These are phyloP conservation scores for Mortierella polycephala DNA, from an alignment of 371 early-diverging fungal species.

Conservation along the genomic window DNA sequence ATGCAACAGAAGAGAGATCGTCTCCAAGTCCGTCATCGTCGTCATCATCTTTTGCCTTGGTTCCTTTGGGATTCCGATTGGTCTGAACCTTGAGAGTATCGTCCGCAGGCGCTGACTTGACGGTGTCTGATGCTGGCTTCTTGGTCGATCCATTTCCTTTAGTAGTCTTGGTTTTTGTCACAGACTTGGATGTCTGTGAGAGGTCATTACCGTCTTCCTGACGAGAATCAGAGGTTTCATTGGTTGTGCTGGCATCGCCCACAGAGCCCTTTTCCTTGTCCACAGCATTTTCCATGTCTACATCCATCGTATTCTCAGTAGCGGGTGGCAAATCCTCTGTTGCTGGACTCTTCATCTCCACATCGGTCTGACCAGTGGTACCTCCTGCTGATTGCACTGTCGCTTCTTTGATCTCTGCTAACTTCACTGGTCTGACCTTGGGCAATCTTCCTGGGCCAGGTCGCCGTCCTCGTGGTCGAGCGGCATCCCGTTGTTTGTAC, in stretches of 20 bases:
- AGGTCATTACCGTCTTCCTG: neutral
- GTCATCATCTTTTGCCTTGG: constrained; percentile 18
- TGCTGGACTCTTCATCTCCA: constrained; percentile 3
- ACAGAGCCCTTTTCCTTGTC: neutral
- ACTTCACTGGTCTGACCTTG: neutral
- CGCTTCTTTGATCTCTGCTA: neutral
- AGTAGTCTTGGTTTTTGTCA: neutral
- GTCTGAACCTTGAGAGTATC: constrained; percentile 27
- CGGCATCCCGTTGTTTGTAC: neutral
- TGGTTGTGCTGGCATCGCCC: neutral
- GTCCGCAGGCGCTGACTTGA: neutral
- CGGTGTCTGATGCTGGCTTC: neutral
- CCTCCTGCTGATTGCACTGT: neutral
- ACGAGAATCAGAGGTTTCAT: neutral
- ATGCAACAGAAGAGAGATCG: constrained; percentile 39
- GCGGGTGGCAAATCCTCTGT: neutral
- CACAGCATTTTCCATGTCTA: neutral
- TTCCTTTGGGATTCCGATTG: constrained; percentile 15
- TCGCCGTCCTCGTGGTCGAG: constrained; percentile 3
- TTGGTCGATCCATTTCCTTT: constrained; percentile 13
- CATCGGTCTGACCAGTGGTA: neutral
- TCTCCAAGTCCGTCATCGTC: constrained; percentile 45
- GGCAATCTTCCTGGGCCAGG: constrained; percentile 24
- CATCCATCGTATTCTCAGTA: neutral
- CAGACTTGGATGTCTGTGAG: neutral